Percentiles rank a stretch among this genome's conserved stretches.
Conservation (phyloP, 1,284 basidiomycete species). For the Sphagnurus paluster region DNA sequence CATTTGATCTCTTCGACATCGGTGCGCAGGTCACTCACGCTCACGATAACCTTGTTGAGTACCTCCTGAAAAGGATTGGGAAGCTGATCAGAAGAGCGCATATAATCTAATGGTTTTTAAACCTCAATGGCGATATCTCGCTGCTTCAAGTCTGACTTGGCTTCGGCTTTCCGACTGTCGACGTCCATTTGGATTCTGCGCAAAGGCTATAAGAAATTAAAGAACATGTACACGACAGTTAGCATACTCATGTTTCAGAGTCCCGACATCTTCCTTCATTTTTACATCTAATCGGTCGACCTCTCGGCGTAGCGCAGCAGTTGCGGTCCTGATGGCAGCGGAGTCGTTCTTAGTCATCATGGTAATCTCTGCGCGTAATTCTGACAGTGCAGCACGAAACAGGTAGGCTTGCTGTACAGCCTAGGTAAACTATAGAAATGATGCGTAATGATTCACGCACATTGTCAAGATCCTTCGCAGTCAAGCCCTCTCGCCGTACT, state of each 20-base stretch:
- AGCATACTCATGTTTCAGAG: slow-evolving; percentile 88
- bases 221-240: slow-evolving; percentile 5
- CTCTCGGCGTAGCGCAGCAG: slow-evolving; percentile 80
- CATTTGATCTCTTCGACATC: slow-evolving; percentile 89
- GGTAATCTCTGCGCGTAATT: slow-evolving; percentile 86
- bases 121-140: slow-evolving; percentile 92
- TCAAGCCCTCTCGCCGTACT: slow-evolving; percentile 75
- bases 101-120: background rate
- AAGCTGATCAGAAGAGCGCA: slow-evolving; percentile 4
- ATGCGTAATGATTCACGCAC: slow-evolving; percentile 48
- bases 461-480: slow-evolving; percentile 87
- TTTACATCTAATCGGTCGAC: slow-evolving; percentile 86
- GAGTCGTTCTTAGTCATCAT: slow-evolving; percentile 86
- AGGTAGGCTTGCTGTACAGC: slow-evolving; percentile 97
- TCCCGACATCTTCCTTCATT: slow-evolving; percentile 92
- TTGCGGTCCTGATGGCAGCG: slow-evolving; percentile 75
- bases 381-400: slow-evolving; percentile 91
- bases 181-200: slow-evolving; percentile 92
- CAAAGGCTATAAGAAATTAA: slow-evolving; percentile 7
- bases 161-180: slow-evolving; percentile 92
- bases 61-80: slow-evolving; percentile 61
- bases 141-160: slow-evolving; percentile 84
- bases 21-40: slow-evolving; percentile 83
- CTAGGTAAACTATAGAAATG: no score
- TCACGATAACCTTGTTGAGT: slow-evolving; percentile 84